Conservation (phyloP, 371 early-diverging fungal species). For the Circinella umbellata region DNA sequence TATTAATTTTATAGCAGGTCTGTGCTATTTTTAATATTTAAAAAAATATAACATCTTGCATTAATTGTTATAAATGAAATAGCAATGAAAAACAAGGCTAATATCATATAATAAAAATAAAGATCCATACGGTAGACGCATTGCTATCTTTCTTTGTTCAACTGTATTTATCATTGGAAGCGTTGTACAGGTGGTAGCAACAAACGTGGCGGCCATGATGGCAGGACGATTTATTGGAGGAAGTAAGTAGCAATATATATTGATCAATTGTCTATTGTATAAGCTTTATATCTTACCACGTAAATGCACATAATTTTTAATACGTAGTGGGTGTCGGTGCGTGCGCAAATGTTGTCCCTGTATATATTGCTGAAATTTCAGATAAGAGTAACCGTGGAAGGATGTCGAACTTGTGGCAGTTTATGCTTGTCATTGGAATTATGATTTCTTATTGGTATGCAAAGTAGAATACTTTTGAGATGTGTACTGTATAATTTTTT, state of each 20-base stretch:
- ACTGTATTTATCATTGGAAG: conserved; percentile 42
- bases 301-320: background rate
- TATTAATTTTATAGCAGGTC: conserved; percentile 48
- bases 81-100: too few relatives aligned
- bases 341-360: conserved; percentile 47
- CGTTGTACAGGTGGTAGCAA: conserved; percentile 42
- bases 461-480: background rate
- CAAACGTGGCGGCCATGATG: conserved; percentile 38
- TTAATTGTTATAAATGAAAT: too few relatives aligned
- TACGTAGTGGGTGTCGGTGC: conserved; percentile 55
- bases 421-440: conserved; percentile 49
- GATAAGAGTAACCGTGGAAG: conserved; percentile 44
- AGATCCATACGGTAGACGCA: conserved; percentile 46
- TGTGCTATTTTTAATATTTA: background rate
- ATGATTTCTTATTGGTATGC: conserved; percentile 50
- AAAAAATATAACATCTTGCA: too few relatives aligned
- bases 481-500: too few relatives aligned
- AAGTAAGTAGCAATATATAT: conserved; percentile 23
- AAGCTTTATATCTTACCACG: too few relatives aligned
- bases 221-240: conserved; percentile 54
- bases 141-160: conserved; percentile 36
- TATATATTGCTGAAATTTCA: conserved; percentile 54
- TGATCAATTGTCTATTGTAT: background rate
- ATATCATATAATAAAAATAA: background rate
- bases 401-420: conserved; percentile 51